Evolutionary conservation across 306 rosid genomes (phyloP).

Genomic region (Crotalaria pallida): DNA sequence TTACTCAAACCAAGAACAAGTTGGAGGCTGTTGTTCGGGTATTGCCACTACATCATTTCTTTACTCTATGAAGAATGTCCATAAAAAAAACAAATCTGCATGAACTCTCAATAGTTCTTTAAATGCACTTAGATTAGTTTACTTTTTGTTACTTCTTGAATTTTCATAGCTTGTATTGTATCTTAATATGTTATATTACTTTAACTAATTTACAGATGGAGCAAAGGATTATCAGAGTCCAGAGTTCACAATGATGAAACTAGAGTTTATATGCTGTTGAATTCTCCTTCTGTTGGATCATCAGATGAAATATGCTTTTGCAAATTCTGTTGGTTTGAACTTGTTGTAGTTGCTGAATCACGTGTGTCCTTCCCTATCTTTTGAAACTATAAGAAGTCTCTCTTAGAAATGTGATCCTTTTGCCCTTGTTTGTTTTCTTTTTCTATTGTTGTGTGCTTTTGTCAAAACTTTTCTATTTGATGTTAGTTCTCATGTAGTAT

Average conservation of each 20-base stretch:
- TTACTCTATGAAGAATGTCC: not conserved
- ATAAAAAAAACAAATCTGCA: not conserved
- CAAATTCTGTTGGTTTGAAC: not conserved
- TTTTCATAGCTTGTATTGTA: not conserved
- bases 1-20: slow-evolving; percentile 31
- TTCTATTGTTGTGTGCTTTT: not conserved
- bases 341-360: not conserved
- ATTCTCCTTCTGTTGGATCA: not conserved
- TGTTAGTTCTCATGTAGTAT: not conserved
- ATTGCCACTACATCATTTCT: not conserved
- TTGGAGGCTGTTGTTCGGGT: slow-evolving; percentile 43
- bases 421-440: not conserved
- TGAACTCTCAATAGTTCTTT: not conserved
- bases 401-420: not conserved
- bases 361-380: not conserved
- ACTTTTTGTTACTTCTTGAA: not conserved
- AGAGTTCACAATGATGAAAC: not conserved
- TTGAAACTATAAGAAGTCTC: not conserved
- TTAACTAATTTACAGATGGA: slow-evolving; percentile 42
- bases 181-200: not conserved
- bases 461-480: not conserved
- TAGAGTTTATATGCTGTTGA: slow-evolving; percentile 1
- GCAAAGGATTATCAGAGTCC: slow-evolving; percentile 33
- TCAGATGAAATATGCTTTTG: not conserved
- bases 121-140: not conserved